Evolutionary conservation across 2,329 filamentous ascomycete species (phyloP).

Genomic region (Pseudogymnoascus sp.): DNA sequence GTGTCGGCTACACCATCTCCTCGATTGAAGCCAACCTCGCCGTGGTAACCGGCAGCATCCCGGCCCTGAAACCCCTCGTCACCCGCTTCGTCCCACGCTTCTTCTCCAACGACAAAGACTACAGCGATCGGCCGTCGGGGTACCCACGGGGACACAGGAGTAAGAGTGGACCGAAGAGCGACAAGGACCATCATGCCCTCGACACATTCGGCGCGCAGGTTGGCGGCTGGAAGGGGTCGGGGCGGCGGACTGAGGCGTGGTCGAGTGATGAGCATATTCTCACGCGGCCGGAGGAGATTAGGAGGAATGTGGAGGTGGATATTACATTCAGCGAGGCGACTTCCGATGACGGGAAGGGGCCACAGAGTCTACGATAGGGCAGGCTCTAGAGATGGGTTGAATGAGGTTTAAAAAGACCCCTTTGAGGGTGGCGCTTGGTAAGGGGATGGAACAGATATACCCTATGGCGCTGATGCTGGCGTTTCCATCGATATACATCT

Average conservation of each 20-base stretch:
- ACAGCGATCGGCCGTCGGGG: not conserved
- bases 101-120: not conserved
- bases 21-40: constrained; percentile 19
- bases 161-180: not conserved
- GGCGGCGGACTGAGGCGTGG: not conserved
- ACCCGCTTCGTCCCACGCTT: constrained; percentile 11
- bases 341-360: not conserved
- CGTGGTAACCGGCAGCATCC: constrained; percentile 17
- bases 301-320: constrained; percentile 10
- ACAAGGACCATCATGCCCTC: not conserved
- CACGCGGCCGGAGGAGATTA: constrained; percentile 3
- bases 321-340: constrained; percentile 7
- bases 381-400: not conserved
- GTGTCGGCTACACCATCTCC: constrained; percentile 19
- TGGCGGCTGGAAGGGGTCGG: not conserved
- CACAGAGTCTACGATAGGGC: not conserved
- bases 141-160: not conserved
- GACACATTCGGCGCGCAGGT: constrained; percentile 4
- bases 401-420: not conserved
- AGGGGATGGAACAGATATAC: not conserved
- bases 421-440: not conserved
- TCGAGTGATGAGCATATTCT: constrained; percentile 10
- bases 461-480: not conserved
- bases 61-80: constrained; percentile 14
- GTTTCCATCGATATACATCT: not conserved